Conservation (phyloP, 1,284 basidiomycete species). For the Xerocomus cyaneibrunnescens region DNA sequence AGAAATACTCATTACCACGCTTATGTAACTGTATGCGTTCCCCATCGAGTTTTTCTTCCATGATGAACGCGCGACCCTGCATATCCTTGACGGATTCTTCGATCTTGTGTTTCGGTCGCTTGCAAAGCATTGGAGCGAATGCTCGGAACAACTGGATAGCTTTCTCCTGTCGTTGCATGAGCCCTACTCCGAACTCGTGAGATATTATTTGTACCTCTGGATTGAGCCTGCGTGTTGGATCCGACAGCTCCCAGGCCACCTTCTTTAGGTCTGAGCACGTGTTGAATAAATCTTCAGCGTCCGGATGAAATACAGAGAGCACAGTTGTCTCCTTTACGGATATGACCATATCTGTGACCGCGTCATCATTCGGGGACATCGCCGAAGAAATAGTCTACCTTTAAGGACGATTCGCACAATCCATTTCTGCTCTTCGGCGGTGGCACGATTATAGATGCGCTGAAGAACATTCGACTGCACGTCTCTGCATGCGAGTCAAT, state of each 20-base stretch:
- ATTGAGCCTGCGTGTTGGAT: conserved; percentile 61
- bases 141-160: conserved; percentile 76
- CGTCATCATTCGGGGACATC: background rate
- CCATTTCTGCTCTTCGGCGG: conserved; percentile 87
- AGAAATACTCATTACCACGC: conserved; percentile 84
- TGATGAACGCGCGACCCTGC: conserved; percentile 70
- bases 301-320: conserved; percentile 85
- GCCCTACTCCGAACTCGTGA: background rate
- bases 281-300: conserved; percentile 89
- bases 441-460: conserved; percentile 73
- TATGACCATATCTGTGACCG: conserved; percentile 66
- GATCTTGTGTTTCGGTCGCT: conserved; percentile 75
- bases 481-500: conserved; percentile 48
- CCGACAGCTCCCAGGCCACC: conserved; percentile 80
- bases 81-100: conserved; percentile 84
- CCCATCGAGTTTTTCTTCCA: conserved; percentile 96
- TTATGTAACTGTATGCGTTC: conserved; percentile 95
- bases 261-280: conserved; percentile 93
- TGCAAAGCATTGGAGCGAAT: conserved; percentile 93
- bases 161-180: conserved; percentile 59
- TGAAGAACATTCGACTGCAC: conserved; percentile 73
- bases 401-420: conserved; percentile 91
- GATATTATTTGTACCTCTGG: conserved; percentile 46
- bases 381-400: conserved; percentile 47
- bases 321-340: conserved; percentile 87